Base-by-base conservation (phyloP, 371 early-diverging fungal genomes). In the Globomyces sp. region DNA sequence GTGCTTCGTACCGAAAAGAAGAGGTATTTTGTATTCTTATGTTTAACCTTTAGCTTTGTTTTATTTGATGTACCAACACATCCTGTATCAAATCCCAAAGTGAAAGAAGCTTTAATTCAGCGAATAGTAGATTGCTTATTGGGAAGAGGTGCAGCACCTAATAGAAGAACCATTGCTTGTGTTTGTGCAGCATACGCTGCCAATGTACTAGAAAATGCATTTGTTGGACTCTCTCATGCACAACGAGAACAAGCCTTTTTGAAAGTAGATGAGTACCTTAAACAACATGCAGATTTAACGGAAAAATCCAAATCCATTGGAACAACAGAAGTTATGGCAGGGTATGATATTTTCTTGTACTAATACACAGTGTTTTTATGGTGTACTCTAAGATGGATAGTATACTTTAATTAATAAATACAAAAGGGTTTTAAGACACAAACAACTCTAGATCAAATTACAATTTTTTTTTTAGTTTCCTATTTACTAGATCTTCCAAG, bases 121-220 rank as follows among this genome's bases (percentile, higher is more conserved):
- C 78, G 93, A 41, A 87, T 91, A 3, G 85, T 92, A 43, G 89
- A 92, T 52, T 80, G 86, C 63, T 78, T 97, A 4, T 57, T 85
- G 65, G 67, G 77, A 45, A 61, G 83, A 66, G 63, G 85, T 67
- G n/a, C 69, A 70, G 53, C 77, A 63, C 47, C 82, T 64, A 62
- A 73, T 59, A 74, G 80, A 50, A 79, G 96, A 64, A 87, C 90
- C 0, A 83, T 96, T n/a, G 85, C 90, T 46, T 87, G 95, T 87
- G 90, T 94, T n/a, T 94, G 95, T 71, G 90, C 94, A 6, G 92
- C 96, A 2, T 93, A 94, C 69, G 94, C 97, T 3, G 98, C 94
- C 11, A 94, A 95, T 69, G 97, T 96, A 3, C 74, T 96, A 45
- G 97, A 97, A 75, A 95, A 95, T 74, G 94, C 96, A 24, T 71